Conservation (phyloP, 352 stramenopile genomes). For the Globisporangium cylindrosporum region DNA sequence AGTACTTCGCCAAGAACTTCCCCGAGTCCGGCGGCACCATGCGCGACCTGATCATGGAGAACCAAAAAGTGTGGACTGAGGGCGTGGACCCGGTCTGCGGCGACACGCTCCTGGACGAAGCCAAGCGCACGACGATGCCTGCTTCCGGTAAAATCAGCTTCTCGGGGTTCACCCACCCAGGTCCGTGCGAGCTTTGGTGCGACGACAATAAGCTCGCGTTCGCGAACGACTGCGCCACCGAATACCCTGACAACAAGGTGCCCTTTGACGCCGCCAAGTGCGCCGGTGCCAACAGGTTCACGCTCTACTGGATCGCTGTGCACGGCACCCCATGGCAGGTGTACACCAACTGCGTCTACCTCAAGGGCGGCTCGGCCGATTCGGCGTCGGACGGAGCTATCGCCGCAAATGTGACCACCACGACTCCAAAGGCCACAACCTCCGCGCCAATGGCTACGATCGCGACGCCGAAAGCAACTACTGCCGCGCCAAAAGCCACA, state of each 20-base stretch:
- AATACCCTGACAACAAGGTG: constrained; percentile 38
- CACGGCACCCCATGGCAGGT: constrained; percentile 50
- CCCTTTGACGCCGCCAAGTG: constrained; percentile 47
- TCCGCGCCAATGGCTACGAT: neutral
- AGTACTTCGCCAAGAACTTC: constrained; percentile 29
- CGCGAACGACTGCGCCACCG: constrained; percentile 42
- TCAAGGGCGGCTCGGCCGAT: constrained; percentile 19
- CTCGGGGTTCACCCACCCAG: constrained; percentile 52
- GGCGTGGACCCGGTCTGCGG: constrained; percentile 20
- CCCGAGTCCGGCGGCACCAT: constrained; percentile 24
- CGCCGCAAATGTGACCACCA: neutral
- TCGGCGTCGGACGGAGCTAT: constrained; percentile 16
- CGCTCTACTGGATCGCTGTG: constrained; percentile 49
- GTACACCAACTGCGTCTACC: constrained; percentile 55
- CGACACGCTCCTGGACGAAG: constrained; percentile 27
- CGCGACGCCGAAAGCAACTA: neutral
- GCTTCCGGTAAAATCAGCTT: constrained; percentile 33
- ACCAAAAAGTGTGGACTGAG: constrained; percentile 23
- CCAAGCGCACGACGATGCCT: constrained; percentile 33
- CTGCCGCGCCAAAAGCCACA: neutral
- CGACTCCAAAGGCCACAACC: constrained; percentile 1
- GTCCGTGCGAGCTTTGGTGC: constrained; percentile 63
- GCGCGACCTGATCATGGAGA: too few relatives aligned
- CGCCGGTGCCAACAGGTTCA: constrained; percentile 36
- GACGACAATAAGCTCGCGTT: constrained; percentile 51